Base-by-base conservation (phyloP, 2,329 filamentous ascomycete genomes). In the Alternaria brassicicola region DNA sequence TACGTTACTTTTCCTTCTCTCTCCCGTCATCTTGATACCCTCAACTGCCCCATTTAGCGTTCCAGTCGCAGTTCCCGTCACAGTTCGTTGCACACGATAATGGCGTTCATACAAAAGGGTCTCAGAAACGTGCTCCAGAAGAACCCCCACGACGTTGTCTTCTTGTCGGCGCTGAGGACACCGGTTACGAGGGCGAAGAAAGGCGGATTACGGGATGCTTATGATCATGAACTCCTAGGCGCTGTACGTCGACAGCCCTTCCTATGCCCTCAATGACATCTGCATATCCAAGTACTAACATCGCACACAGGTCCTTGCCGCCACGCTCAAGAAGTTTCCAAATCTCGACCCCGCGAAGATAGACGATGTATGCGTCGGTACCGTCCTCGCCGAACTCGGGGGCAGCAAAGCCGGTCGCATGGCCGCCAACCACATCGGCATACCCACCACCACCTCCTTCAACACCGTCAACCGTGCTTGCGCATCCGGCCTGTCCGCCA, bases 401-500 rank as follows among this genome's bases (percentile, higher is more conserved):
- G 93, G 93, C 57, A 89, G 86, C 67, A 97, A 97, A 82, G 93
- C 93, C 0, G 92, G 90, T 1, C 90, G 93, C 64, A 96, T 96
- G 91, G 92, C 92, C 42, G 86, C 94, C 69, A 90, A 93, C 78
- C 91, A 96, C 79, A 88, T 89, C 57, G 92, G 92, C 31, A 91
- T 89, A 73, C 85, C 90, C 15, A 85, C 85, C 65, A 84, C 84
- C 1, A 93, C 91, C 1, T 85, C 87, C 13, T 89, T 97, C 68
- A 89, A 93, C 80, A 97, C 93, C 0, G 86, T 95, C 66, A 97
- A 97, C 81, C 86, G 94, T 36, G 93, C 93, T 13, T 97, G 93
- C 78, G 87, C 88, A 15, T 91, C 88, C 6, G 89, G 89, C 2
- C 83, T 97, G 48, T 89, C 91, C 67, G 88, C 90, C 25, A 89